Conservation (phyloP, 805 yeast genomes). For the Candida dendrica region DNA sequence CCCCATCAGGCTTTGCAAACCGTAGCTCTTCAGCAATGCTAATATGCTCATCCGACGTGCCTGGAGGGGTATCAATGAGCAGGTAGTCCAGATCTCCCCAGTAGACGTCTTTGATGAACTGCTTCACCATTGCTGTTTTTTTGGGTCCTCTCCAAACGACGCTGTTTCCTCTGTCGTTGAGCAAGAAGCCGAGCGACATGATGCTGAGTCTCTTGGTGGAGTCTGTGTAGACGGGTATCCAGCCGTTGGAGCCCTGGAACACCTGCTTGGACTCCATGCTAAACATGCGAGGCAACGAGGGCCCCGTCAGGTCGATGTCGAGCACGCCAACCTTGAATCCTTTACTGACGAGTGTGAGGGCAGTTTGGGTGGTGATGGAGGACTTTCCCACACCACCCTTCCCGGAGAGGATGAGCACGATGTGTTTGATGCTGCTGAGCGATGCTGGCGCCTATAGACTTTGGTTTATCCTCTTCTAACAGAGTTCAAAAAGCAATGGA, state of each 20-base stretch:
- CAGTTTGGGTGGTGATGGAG: constrained; percentile 90
- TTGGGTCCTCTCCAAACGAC: constrained; percentile 99
- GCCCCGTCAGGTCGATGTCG: constrained; percentile 94
- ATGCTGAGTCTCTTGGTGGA: constrained; percentile 46
- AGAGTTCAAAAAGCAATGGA: too few relatives aligned
- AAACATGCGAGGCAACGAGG: constrained; percentile 93
- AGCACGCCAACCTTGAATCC: constrained; percentile 88
- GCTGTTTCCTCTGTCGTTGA: constrained; percentile 78
- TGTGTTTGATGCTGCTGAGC: constrained; percentile 80
- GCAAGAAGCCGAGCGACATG: constrained; percentile 84
- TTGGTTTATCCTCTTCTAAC: too few relatives aligned
- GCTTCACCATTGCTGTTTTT: constrained; percentile 95
- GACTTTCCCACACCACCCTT: constrained; percentile 98
- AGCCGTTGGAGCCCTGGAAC: constrained; percentile 73
- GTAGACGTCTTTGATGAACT: constrained; percentile 80
- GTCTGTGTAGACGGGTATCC: constrained; percentile 73
- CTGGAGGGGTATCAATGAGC: constrained; percentile 96
- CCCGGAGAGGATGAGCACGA: constrained; percentile 80
- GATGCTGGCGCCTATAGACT: too few relatives aligned
- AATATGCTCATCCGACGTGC: constrained; percentile 96
- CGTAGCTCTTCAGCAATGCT: constrained; percentile 89
- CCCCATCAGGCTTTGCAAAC: constrained; percentile 74
- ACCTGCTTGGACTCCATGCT: constrained; percentile 79
- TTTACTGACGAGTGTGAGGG: constrained; percentile 63
- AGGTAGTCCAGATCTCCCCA: constrained; percentile 82